Evolutionary conservation across 2,329 filamentous ascomycete genomes (phyloP).

Genomic region (Rhynchosporium agropyri): DNA sequence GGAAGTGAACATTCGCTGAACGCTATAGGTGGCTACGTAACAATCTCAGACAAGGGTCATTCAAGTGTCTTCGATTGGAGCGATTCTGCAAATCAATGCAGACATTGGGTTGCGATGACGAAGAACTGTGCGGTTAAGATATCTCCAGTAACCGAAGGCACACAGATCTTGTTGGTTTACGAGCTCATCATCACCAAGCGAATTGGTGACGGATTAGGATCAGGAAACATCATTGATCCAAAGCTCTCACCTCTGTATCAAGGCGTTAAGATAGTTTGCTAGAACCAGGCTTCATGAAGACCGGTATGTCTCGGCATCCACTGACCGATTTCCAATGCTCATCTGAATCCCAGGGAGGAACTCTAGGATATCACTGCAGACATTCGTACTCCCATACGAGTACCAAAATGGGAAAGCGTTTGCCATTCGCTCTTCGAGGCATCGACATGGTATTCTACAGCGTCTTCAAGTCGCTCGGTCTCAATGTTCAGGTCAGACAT

Average conservation of each 20-base stretch:
- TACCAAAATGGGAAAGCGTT: neutral
- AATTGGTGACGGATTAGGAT: neutral
- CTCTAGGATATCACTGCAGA: neutral
- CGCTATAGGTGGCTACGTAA: neutral
- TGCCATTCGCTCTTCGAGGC: neutral
- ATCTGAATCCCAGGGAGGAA: neutral
- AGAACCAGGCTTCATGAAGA: neutral
- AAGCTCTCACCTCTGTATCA: neutral
- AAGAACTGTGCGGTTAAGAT: neutral
- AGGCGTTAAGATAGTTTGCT: neutral
- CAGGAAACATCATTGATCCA: neutral
- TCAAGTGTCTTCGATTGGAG: neutral
- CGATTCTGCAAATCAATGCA: no score
- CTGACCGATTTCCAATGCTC: neutral
- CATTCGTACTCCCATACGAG: neutral
- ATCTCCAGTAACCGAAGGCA: neutral
- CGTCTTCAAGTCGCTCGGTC: neutral
- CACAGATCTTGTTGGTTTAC: neutral
- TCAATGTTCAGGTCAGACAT: neutral
- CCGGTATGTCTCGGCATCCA: neutral
- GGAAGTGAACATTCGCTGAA: neutral
- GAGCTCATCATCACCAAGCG: neutral
- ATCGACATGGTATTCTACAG: neutral
- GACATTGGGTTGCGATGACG: neutral
- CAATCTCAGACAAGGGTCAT: neutral